Conservation (phyloP, 2,329 filamentous ascomycete species). For the Neonectria coccinea region DNA sequence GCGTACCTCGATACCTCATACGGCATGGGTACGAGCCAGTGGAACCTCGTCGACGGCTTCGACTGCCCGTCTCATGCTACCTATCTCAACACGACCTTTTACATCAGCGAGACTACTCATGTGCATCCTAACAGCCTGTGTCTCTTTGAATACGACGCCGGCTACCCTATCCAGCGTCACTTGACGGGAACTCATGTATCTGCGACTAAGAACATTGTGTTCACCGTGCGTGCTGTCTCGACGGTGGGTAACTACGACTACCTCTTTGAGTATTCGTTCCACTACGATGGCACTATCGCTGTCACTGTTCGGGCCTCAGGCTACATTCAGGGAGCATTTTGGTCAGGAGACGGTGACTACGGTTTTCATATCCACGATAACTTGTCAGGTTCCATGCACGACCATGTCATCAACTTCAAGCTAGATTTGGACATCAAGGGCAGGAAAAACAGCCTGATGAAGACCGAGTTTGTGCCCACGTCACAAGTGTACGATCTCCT, state of each 20-base stretch:
- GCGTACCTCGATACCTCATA: conserved; percentile 28
- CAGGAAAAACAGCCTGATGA: conserved; percentile 57
- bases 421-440: conserved; percentile 65
- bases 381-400: conserved; percentile 63
- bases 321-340: conserved; percentile 65
- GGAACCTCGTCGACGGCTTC: conserved; percentile 25
- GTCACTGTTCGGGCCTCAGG: conserved; percentile 65
- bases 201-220: conserved; percentile 59
- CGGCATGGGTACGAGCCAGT: conserved; percentile 26
- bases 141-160: conserved; percentile 28
- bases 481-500: conserved; percentile 15
- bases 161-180: conserved; percentile 48
- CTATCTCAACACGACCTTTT: conserved; percentile 24
- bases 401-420: conserved; percentile 68
- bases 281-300: conserved; percentile 62
- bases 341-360: conserved; percentile 59
- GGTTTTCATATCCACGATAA: conserved; percentile 63
- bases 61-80: conserved; percentile 31
- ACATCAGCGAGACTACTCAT: background rate
- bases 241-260: conserved; percentile 68
- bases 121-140: conserved; percentile 24
- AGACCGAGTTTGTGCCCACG: conserved; percentile 47
- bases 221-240: conserved; percentile 56
- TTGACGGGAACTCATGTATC: conserved; percentile 54
- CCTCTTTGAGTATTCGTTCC: conserved; percentile 63